Base-by-base conservation (phyloP, 2,329 filamentous ascomycete genomes). In the Stagonosporopsis chrysanthemi region DNA sequence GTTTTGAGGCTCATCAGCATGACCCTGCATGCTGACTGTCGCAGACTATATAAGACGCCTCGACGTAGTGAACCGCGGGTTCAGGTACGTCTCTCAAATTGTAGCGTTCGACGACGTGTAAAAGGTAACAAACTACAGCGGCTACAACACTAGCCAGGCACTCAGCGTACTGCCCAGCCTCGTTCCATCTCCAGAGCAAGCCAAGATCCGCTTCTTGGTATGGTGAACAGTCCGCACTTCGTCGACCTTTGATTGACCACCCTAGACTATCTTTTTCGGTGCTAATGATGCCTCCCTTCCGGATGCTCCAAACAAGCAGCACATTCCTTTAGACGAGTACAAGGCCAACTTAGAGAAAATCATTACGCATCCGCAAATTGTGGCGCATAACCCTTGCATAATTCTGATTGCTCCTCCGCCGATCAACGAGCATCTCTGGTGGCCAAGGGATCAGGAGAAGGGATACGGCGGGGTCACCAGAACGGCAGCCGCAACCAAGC, bases 31-130 rank as follows among this genome's bases (percentile, higher is more conserved):
- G 55, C 57, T 52, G 55, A 45, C 44, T n/a, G n/a, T 19, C 4
- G 15, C 39, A 94, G 91, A 84, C 54, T 93, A 91, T 71, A 85
- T 86, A 46, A 87, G 94, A 55, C 86, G 88, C 33, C 82, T 95
- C 14, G 95, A 98, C 78, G 86, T 98, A 43, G 80, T 98, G 68
- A 97, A 97, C 75, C 86, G 92, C 41, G 95, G 95, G 5, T 87
- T 96, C 62, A 90, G 86, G 67, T 86, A 75, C 52, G 51, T 35
- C 33, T 53, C 35, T 3, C 35, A 17, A 19, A 39, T 7, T 24
- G 1, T n/a, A 24, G 11, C n/a, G 4, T 17, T 11, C 9, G 6
- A 5, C n/a, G 19, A 5, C n/a, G 19, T 12, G 1, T 23, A n/a
- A 12, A 4, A 7, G 8, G 60, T 69, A 35, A 72, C 42, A 38